These are phyloP conservation scores for Oryza punctata DNA, from an alignment of 176 grass and related monocot species.

Conservation along the genomic window DNA sequence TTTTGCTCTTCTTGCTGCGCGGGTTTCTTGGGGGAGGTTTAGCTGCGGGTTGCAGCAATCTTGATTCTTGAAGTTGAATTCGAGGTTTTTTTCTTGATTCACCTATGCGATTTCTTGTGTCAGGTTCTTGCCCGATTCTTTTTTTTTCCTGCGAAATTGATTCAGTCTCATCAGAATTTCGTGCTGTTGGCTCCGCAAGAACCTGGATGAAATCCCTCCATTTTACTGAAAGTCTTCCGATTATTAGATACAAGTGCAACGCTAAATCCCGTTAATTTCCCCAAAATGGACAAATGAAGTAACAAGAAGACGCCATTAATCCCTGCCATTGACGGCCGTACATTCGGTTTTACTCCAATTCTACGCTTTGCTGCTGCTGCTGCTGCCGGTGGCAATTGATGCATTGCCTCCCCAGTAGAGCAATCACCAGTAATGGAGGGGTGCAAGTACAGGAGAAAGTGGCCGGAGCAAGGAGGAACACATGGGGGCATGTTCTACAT, in stretches of 20 bases:
- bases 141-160: not conserved
- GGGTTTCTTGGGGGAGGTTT: not conserved
- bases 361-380: not conserved
- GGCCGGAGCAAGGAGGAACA: conserved; percentile 2
- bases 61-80: not conserved
- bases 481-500: not conserved
- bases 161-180: not conserved
- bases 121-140: not conserved
- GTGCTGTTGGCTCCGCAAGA: not conserved
- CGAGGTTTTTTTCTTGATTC: not conserved
- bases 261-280: not conserved
- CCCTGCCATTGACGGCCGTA: not conserved
- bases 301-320: not conserved
- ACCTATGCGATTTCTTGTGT: not conserved
- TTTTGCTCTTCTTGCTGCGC: not conserved
- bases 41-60: not conserved
- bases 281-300: not conserved
- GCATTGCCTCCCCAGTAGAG: not conserved
- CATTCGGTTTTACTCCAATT: not conserved
- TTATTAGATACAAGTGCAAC: not conserved
- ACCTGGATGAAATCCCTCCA: not conserved
- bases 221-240: not conserved
- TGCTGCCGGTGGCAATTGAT: conserved; percentile 1
- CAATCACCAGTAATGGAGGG: conserved; percentile 17
- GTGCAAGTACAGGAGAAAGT: not conserved